phyloP scores from a whole-genome alignment of 148 eudicot genomes.

The Nepenthes mirabilis region DNA sequence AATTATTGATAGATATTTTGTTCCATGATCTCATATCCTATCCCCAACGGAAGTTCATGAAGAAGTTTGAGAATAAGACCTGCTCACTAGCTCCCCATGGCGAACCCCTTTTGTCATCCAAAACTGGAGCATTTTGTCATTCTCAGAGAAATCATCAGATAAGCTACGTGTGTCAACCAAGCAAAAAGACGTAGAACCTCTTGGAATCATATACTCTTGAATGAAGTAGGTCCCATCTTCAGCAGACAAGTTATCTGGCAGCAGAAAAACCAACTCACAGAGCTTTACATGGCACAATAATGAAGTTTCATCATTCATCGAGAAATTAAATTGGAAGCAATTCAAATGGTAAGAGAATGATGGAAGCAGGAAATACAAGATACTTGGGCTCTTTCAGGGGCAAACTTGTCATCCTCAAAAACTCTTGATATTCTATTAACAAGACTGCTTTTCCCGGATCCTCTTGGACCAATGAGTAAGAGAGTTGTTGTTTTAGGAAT shows the following conservation, averaged over 20 bases:
- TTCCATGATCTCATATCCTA: background rate
- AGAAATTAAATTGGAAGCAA: background rate
- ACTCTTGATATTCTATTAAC: constrained; percentile 67
- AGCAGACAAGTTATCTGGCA: constrained; percentile 29
- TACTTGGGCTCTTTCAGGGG: constrained; percentile 83
- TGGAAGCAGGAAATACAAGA: constrained; percentile 32
- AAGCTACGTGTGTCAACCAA: constrained; percentile 80
- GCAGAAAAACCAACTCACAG: background rate
- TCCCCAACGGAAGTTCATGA: constrained; percentile 2
- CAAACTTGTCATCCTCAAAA: constrained; percentile 55
- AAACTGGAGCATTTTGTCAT: constrained; percentile 31
- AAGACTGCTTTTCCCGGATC: constrained; percentile 88
- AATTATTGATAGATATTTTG: no score
- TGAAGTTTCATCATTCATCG: background rate
- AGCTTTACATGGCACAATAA: background rate
- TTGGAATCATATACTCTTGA: constrained; percentile 64
- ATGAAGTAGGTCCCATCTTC: constrained; percentile 67
- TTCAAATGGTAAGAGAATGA: background rate
- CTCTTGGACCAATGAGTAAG: constrained; percentile 65
- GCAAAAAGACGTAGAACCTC: constrained; percentile 48
- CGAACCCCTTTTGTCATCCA: constrained; percentile 83
- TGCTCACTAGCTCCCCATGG: constrained; percentile 53
- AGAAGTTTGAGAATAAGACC: constrained; percentile 20
- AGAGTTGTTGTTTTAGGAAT: constrained; percentile 53
- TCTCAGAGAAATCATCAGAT: constrained; percentile 32